phyloP scores from a whole-genome alignment of 805 yeast species.

The Debaryomyces tyrocola region DNA sequence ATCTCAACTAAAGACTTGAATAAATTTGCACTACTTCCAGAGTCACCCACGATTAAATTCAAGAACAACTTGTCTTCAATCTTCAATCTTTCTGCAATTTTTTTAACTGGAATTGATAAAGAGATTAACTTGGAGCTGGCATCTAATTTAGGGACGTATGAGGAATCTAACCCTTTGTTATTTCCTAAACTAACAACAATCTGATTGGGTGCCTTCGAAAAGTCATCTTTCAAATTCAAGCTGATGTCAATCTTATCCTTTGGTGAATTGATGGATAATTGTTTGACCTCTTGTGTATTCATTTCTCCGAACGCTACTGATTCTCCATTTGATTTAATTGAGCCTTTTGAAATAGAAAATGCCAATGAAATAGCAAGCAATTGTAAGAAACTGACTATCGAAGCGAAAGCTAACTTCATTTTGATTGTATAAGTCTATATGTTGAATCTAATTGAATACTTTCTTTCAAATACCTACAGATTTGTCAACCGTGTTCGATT shows the following conservation, averaged over 20 bases:
- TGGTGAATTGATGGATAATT: constrained; percentile 27
- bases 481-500: neutral
- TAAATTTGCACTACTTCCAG: constrained; percentile 18
- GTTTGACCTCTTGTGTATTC: constrained; percentile 29
- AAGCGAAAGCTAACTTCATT: constrained; percentile 16
- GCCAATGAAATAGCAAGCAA: constrained; percentile 24
- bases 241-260: constrained; percentile 32
- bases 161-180: constrained; percentile 29
- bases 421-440: neutral
- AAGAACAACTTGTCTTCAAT: constrained; percentile 29
- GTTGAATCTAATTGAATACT: neutral
- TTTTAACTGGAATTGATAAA: constrained; percentile 23
- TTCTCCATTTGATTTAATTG: constrained; percentile 25
- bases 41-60: constrained; percentile 32
- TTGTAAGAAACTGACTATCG: constrained; percentile 15
- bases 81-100: constrained; percentile 38
- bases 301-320: constrained; percentile 29
- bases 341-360: constrained; percentile 28
- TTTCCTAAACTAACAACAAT: constrained; percentile 28
- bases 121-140: constrained; percentile 16
- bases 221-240: constrained; percentile 21
- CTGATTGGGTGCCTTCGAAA: constrained; percentile 33
- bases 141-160: constrained; percentile 31
- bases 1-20: constrained; percentile 28
- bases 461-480: neutral